Evolutionary conservation across 1,139 yeast genomes (phyloP).

Genomic region (Geotrichum aggregatum): DNA sequence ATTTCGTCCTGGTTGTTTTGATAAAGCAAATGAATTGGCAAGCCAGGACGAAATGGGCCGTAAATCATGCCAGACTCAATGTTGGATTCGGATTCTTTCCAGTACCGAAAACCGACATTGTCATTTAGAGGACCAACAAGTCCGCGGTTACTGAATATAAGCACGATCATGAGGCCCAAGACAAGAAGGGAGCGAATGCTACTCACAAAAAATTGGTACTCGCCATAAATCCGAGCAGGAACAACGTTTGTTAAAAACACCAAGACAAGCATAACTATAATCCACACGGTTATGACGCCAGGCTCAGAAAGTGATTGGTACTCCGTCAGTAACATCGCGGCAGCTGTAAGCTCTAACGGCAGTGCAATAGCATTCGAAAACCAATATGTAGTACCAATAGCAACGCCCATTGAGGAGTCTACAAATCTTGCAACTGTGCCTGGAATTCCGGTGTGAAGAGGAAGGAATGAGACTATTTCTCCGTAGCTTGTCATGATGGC

Average conservation of each 20-base stretch:
- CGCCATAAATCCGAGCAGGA: conserved; percentile 71
- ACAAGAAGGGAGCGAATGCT: conserved; percentile 56
- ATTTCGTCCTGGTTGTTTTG: conserved; percentile 48
- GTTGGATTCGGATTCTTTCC: conserved; percentile 55
- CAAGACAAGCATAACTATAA: conserved; percentile 55
- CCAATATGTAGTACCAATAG: conserved; percentile 77
- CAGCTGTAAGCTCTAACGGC: conserved; percentile 78
- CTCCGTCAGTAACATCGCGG: conserved; percentile 67
- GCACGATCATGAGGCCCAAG: conserved; percentile 53
- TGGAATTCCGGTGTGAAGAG: conserved; percentile 67
- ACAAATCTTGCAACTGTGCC: conserved; percentile 67
- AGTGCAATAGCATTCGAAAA: conserved; percentile 65
- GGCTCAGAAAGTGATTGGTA: conserved; percentile 53
- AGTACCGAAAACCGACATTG: conserved; percentile 59
- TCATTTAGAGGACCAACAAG: conserved; percentile 38
- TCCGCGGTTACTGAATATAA: conserved; percentile 62
- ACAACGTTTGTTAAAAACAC: conserved; percentile 53
- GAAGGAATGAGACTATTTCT: conserved; percentile 81
- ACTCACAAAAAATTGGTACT: conserved; percentile 62
- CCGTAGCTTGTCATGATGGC: conserved; percentile 73
- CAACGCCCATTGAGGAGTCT: conserved; percentile 81
- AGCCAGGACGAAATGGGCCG: conserved; percentile 70
- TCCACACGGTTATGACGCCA: conserved; percentile 61
- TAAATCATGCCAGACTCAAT: conserved; percentile 49
- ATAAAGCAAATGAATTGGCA: conserved; percentile 41